Evolutionary conservation across 2,329 filamentous ascomycete genomes (phyloP).

Genomic region (Ilyonectria robusta): DNA sequence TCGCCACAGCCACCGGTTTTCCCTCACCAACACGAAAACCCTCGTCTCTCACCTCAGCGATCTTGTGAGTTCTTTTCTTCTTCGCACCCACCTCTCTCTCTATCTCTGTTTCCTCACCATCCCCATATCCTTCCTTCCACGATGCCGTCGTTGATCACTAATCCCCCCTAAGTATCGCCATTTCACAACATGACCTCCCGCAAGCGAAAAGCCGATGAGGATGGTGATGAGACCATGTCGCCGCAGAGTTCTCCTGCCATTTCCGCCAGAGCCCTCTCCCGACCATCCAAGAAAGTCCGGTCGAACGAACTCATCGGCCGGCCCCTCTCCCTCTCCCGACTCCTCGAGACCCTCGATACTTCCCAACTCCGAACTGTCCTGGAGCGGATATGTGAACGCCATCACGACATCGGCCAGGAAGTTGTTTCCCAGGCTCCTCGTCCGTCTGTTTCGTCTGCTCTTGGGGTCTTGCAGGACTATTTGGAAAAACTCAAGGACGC

Average conservation of each 20-base stretch:
- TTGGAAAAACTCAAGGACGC: conserved; percentile 82
- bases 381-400: conserved; percentile 91
- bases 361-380: conserved; percentile 87
- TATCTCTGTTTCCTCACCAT: background rate
- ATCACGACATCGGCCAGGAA: conserved; percentile 88
- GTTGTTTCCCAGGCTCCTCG: conserved; percentile 87
- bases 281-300: conserved; percentile 75
- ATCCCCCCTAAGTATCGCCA: conserved; percentile 56
- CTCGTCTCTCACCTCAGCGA: conserved; percentile 68
- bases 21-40: conserved; percentile 70
- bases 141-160: conserved; percentile 36
- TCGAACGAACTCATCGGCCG: conserved; percentile 76
- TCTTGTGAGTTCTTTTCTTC: conserved; percentile 62
- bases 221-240: conserved; percentile 89
- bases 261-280: conserved; percentile 75
- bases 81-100: background rate
- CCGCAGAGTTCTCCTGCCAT: conserved; percentile 86
- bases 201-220: conserved; percentile 91
- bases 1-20: conserved; percentile 72
- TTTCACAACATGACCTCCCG: conserved; percentile 69
- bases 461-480: conserved; percentile 87
- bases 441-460: conserved; percentile 85
- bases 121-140: background rate
- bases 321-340: conserved; percentile 72
- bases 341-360: conserved; percentile 94